These are phyloP conservation scores for Boletales sp. DNA, from an alignment of 768 basidiomycete genomes.

Conservation along the genomic window DNA sequence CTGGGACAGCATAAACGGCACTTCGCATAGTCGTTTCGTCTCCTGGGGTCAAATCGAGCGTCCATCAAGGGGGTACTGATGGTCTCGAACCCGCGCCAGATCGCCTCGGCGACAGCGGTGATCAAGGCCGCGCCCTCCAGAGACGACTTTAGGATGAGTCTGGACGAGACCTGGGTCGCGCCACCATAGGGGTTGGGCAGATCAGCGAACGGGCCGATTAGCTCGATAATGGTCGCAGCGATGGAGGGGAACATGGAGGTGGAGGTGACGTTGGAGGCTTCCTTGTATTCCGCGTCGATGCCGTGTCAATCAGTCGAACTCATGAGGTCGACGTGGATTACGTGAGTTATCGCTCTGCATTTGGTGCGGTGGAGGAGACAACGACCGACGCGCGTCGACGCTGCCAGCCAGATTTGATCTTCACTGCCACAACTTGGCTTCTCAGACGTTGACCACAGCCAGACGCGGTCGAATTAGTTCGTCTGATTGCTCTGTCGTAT, in stretches of 20 bases:
- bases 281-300: slow-evolving; percentile 76
- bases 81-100: slow-evolving; percentile 13
- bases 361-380: too few relatives aligned
- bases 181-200: slow-evolving; percentile 8
- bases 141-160: slow-evolving; percentile 13
- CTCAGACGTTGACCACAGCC: too few relatives aligned
- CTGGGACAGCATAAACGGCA: too few relatives aligned
- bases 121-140: not conserved
- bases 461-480: too few relatives aligned
- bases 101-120: slow-evolving; percentile 11
- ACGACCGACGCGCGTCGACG: too few relatives aligned
- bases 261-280: slow-evolving; percentile 50
- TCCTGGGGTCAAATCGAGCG: not conserved
- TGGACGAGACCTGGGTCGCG: slow-evolving; percentile 6
- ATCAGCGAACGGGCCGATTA: slow-evolving; percentile 6
- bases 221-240: slow-evolving; percentile 1
- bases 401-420: too few relatives aligned
- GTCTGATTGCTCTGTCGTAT: too few relatives aligned
- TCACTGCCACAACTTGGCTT: not conserved
- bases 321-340: not conserved
- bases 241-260: slow-evolving; percentile 6
- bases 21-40: too few relatives aligned
- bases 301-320: slow-evolving; percentile 3
- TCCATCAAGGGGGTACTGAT: not conserved
- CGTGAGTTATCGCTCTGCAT: slow-evolving; percentile 54